A percentile compares a stretch with the other conserved stretches of the same genome.
phyloP scores from a whole-genome alignment of 768 basidiomycete species.

The Tulasnella sp. region DNA sequence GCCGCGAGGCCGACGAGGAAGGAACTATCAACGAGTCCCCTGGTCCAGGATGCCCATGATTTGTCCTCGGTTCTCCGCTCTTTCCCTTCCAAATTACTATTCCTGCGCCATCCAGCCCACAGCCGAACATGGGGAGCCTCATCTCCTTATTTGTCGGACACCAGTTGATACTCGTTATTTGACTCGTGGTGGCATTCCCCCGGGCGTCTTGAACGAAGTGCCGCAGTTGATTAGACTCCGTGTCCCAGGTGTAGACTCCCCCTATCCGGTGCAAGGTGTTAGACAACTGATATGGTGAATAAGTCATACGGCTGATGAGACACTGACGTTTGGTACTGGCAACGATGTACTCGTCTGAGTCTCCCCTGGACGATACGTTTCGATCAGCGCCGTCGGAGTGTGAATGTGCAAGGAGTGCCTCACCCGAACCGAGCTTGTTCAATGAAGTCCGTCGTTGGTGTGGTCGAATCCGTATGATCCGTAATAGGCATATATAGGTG shows the following conservation, averaged over 20 bases:
- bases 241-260: constrained; percentile 79
- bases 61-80: background rate
- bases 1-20: too few species aligned
- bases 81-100: background rate
- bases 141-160: background rate
- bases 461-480: constrained; percentile 14
- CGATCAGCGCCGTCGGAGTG: background rate
- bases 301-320: too few species aligned
- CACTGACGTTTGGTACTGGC: constrained; percentile 48
- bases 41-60: too few species aligned
- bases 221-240: constrained; percentile 54
- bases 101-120: background rate
- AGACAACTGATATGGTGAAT: background rate
- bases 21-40: too few species aligned
- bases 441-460: constrained; percentile 73
- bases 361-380: constrained; percentile 30
- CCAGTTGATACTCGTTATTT: background rate
- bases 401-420: background rate
- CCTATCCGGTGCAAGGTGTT: constrained; percentile 23
- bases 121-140: background rate
- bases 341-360: constrained; percentile 68
- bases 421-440: constrained; percentile 69
- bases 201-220: constrained; percentile 28
- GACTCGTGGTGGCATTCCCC: background rate
- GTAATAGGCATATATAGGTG: background rate